Base-by-base conservation (phyloP, 2,329 filamentous ascomycete species). In the Epichloe glyceriae region DNA sequence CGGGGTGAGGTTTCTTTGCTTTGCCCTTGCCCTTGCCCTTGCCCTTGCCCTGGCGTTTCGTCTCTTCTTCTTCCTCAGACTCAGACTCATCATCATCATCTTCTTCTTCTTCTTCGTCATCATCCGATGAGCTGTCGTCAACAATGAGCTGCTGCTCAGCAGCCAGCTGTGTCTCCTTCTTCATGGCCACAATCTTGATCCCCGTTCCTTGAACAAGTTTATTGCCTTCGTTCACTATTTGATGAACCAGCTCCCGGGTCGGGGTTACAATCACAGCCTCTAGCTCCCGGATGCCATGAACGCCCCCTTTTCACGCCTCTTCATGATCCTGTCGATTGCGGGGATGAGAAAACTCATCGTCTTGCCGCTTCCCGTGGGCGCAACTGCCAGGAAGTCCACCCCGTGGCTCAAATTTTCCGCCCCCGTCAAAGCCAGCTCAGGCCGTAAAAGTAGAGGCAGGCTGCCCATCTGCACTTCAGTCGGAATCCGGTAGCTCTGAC, bases 341-440 rank as follows among this genome's bases (percentile, higher is more conserved):
- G 91, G 90, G 41, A 98, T 86, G 60, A 97, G 68, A 61, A 96
- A 98, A 17, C 89, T 88, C 55, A 98, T 73, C 0, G 93, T 98
- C 73, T 98, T 98, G 43, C 93, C 93, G 64, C 91, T 97, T 22
- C 93, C 93, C 0, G 93, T 98, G 1, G 93, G 93, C 3, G 93
- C 93, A 42, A 97, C 82, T 0, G 88, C 87, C 55, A 98, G 68
- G 39, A 98, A 80, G 70, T 98, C 84, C 4, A 91, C 72, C 8
- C 65, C 65, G 14, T 57, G 52, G 3, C 62, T 61, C 19, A 71
- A 52, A 19, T 67, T 65, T 20, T 61, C 61, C 26, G 64, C 67
- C 4, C 63, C 64, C 12, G 62, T 62, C 33, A 81, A 67, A 0
- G 77, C 77, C 51, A 66, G 70, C 54, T 73, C 70, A 0, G 79